Evolutionary conservation across 208 protist species (phyloP).

Genomic region (Leishmania aethiopica): DNA sequence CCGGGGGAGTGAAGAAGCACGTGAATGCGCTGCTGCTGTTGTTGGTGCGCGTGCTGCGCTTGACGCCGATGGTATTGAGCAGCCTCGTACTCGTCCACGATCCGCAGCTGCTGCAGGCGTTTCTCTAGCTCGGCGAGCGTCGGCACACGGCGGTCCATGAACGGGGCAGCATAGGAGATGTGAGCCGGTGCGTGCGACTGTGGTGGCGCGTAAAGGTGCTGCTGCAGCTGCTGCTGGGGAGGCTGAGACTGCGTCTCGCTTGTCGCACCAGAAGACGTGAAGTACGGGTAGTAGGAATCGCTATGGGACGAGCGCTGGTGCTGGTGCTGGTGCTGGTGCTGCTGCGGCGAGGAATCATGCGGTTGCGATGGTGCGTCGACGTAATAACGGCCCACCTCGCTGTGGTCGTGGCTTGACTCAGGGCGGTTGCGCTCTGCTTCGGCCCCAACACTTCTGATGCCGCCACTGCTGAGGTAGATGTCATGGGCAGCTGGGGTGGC

Average conservation of each 20-base stretch:
- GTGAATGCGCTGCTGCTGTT: constrained; percentile 26
- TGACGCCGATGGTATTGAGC: constrained; percentile 22
- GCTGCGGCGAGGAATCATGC: neutral
- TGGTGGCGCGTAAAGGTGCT: constrained; percentile 18
- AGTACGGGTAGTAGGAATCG: constrained; percentile 6
- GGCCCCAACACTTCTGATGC: neutral
- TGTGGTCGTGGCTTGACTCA: neutral
- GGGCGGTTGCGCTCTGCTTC: neutral
- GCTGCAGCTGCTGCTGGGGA: neutral
- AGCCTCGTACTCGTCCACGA: constrained; percentile 27
- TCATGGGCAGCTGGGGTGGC: neutral
- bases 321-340: constrained; percentile 11
- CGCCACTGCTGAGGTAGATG: constrained; percentile 6
- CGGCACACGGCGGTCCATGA: constrained; percentile 31
- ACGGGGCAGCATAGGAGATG: neutral
- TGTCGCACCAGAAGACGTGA: neutral
- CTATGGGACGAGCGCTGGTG: neutral
- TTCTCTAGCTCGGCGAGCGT: constrained; percentile 58
- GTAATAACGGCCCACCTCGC: neutral
- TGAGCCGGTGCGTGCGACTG: neutral
- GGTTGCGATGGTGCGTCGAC: neutral
- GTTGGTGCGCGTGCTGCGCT: neutral
- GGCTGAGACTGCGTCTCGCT: constrained; percentile 3
- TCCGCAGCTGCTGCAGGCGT: constrained; percentile 52
- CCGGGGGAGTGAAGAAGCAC: constrained; percentile 13